A percentile compares a stretch with the other conserved stretches of the same genome.
phyloP scores from a whole-genome alignment of 139 green algal genomes.

The Zygnema cylindricum region DNA sequence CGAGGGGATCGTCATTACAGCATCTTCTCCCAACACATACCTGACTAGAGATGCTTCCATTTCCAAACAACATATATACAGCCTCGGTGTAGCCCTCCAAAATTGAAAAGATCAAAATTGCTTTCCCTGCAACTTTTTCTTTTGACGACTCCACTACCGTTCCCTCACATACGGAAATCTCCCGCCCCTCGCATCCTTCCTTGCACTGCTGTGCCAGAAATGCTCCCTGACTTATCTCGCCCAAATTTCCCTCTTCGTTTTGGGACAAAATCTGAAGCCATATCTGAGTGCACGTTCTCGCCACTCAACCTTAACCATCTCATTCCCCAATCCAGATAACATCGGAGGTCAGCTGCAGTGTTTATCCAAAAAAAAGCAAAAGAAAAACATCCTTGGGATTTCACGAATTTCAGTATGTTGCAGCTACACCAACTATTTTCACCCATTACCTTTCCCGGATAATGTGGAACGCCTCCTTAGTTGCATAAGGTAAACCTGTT shows the following conservation, averaged over 20 bases:
- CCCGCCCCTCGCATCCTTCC: neutral
- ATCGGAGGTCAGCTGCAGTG: too few species aligned
- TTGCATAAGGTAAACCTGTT: slow-evolving; percentile 50
- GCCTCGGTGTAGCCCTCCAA: too few species aligned
- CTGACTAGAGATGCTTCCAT: too few species aligned
- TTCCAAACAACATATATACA: too few species aligned
- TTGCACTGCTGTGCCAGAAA: neutral
- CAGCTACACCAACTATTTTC: neutral
- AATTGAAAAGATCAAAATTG: too few species aligned
- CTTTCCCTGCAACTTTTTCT: neutral
- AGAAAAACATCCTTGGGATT: neutral
- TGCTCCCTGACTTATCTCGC: neutral
- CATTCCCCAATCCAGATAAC: too few species aligned
- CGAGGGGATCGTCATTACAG: too few species aligned
- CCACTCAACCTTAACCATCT: too few species aligned
- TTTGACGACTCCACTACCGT: neutral
- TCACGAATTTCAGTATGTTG: neutral
- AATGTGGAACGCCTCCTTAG: slow-evolving; percentile 46
- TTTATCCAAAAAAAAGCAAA: neutral
- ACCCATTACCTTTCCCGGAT: slow-evolving; percentile 30
- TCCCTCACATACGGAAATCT: neutral
- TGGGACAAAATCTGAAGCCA: neutral
- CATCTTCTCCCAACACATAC: too few species aligned
- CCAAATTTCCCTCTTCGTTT: neutral
- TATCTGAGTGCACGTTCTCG: neutral